A percentile compares a stretch with the other conserved stretches of the same genome.
Evolutionary conservation across 2,329 filamentous ascomycete species (phyloP).

Genomic region (Pseudogymnoascus sp.): DNA sequence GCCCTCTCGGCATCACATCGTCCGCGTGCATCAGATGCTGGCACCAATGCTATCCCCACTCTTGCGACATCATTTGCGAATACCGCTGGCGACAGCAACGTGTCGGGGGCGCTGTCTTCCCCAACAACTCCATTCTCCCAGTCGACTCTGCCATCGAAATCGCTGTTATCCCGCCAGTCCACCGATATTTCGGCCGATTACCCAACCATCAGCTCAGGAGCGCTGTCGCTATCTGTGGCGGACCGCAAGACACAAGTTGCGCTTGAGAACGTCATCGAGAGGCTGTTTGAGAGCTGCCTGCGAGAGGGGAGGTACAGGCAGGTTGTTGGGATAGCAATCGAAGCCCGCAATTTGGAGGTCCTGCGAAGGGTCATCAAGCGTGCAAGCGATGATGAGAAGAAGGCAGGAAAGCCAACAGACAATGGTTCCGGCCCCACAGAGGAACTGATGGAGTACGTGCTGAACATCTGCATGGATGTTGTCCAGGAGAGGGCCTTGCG

Average conservation of each 20-base stretch:
- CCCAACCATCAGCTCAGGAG: constrained; percentile 35
- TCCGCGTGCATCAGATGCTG: constrained; percentile 46
- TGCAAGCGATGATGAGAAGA: constrained; percentile 78
- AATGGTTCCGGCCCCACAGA: constrained; percentile 59
- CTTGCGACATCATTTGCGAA: constrained; percentile 73
- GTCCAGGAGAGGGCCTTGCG: constrained; percentile 88
- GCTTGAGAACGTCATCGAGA: constrained; percentile 75
- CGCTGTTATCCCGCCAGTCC: constrained; percentile 78
- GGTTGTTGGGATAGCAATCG: constrained; percentile 92
- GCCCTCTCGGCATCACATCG: constrained; percentile 52
- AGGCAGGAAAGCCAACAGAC: constrained; percentile 50
- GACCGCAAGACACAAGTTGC: constrained; percentile 69
- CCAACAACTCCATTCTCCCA: constrained; percentile 94
- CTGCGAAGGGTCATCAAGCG: constrained; percentile 80
- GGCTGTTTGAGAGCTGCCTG: constrained; percentile 86
- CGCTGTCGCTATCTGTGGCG: constrained; percentile 33
- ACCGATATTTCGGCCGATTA: constrained; percentile 51
- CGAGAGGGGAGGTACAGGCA: constrained; percentile 82
- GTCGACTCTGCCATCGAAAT: constrained; percentile 87
- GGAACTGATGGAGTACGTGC: constrained; percentile 91
- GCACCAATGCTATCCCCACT: constrained; percentile 41
- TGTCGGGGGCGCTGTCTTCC: constrained; percentile 57
- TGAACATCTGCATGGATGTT: constrained; percentile 95
- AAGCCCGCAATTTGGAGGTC: constrained; percentile 85
- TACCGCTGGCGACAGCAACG: constrained; percentile 57